Evolutionary conservation across 1,284 basidiomycete genomes (phyloP).

Genomic region (Irpex sp.): DNA sequence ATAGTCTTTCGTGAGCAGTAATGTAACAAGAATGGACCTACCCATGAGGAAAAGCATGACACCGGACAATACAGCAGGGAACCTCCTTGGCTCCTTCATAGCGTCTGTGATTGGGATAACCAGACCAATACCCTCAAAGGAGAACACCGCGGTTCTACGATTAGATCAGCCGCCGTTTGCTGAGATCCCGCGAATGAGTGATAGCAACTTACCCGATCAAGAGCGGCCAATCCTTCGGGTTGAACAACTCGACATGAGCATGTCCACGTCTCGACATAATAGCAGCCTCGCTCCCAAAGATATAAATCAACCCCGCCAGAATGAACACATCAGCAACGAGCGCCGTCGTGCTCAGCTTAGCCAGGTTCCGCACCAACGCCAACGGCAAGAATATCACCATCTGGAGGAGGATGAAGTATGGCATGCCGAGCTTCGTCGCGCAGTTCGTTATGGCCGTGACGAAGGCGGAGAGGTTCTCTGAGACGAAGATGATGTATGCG

Average conservation of each 20-base stretch:
- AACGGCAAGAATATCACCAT: constrained; percentile 85
- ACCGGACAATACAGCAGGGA: constrained; percentile 84
- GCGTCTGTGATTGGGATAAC: constrained; percentile 97
- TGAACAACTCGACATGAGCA: constrained; percentile 88
- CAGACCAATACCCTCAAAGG: constrained; percentile 96
- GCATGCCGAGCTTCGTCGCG: constrained; percentile 63
- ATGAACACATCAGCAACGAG: constrained; percentile 96
- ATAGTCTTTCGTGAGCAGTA: constrained; percentile 12
- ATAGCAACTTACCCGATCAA: constrained; percentile 74
- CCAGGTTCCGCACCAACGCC: constrained; percentile 83
- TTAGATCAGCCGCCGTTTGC: not conserved
- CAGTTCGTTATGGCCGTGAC: constrained; percentile 85
- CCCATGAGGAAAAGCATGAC: constrained; percentile 85
- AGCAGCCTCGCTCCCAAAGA: constrained; percentile 76
- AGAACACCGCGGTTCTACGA: constrained; percentile 90
- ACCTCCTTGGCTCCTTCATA: constrained; percentile 93
- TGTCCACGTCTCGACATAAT: constrained; percentile 67
- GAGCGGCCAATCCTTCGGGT: constrained; percentile 84
- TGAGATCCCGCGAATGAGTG: not conserved
- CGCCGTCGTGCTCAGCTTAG: constrained; percentile 90
- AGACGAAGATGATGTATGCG: constrained; percentile 96
- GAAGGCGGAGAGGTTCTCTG: constrained; percentile 90
- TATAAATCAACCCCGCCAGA: constrained; percentile 84
- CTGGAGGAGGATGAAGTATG: constrained; percentile 83
- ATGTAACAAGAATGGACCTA: constrained; percentile 29